Conservation (phyloP, 2,329 filamentous ascomycete species). For the Domatiomyces catenatus region DNA sequence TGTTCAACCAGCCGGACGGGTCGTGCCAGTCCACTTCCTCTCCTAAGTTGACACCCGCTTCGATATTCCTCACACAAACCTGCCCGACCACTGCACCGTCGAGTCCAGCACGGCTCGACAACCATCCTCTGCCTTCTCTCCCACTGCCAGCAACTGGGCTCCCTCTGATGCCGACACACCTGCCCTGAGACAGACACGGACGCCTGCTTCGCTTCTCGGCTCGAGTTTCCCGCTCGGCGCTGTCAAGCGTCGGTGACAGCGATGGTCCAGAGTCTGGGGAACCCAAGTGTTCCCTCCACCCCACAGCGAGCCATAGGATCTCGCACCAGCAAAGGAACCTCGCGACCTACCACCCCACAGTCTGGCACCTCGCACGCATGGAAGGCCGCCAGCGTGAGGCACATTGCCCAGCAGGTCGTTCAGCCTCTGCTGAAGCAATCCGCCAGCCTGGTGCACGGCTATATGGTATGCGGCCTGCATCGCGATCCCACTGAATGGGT, state of each 20-base stretch:
- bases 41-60: not conserved
- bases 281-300: not conserved
- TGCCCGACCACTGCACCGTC: not conserved
- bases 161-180: not conserved
- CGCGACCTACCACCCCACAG: not conserved
- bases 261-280: not conserved
- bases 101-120: not conserved
- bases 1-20: not conserved
- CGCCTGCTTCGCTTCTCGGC: not conserved
- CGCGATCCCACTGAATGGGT: conserved; percentile 97
- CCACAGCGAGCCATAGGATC: not conserved
- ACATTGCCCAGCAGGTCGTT: not conserved
- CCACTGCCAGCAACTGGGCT: not conserved
- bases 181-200: not conserved
- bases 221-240: not conserved
- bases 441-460: conserved; percentile 65
- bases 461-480: conserved; percentile 97
- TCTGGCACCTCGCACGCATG: not conserved
- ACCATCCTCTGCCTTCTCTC: not conserved
- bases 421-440: not conserved
- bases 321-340: not conserved
- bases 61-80: not conserved
- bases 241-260: not conserved
- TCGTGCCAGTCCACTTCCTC: not conserved
- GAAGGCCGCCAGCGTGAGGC: not conserved